These are phyloP conservation scores for Mycena indigotica DNA, from an alignment of 768 basidiomycete genomes.

Conservation along the genomic window DNA sequence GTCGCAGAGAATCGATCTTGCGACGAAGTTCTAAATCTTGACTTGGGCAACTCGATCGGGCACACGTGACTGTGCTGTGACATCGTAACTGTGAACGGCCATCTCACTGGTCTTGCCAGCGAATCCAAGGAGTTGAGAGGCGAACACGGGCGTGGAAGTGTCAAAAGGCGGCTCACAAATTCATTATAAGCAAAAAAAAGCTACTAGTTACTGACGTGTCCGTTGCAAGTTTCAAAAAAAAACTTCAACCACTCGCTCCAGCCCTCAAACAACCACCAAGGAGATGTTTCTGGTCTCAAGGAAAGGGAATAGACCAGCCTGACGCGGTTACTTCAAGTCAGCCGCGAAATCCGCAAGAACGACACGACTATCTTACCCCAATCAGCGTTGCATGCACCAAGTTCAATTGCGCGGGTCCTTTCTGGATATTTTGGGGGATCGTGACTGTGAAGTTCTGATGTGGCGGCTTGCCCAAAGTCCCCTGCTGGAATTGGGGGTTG, in stretches of 20 bases:
- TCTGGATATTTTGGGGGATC: constrained; percentile 32
- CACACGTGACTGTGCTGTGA: too few species aligned
- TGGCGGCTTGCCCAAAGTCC: constrained; percentile 33
- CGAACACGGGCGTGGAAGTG: too few species aligned
- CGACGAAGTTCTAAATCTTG: too few species aligned
- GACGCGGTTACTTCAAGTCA: not conserved
- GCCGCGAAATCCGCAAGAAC: not conserved
- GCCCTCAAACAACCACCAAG: not conserved
- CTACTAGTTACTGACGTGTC: too few species aligned
- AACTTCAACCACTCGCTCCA: not conserved
- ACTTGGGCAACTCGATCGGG: too few species aligned
- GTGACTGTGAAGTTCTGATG: constrained; percentile 49
- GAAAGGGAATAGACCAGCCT: not conserved
- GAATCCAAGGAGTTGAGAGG: too few species aligned
- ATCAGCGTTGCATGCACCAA: constrained; percentile 41
- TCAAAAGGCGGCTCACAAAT: too few species aligned
- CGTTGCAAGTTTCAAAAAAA: not conserved
- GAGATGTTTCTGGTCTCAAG: not conserved
- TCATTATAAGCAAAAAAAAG: too few species aligned
- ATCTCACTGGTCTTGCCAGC: too few species aligned
- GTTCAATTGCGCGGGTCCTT: constrained; percentile 38
- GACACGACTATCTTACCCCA: constrained; percentile 38
- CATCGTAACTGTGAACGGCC: too few species aligned
- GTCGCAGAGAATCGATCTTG: too few species aligned
- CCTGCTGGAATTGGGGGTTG: constrained; percentile 36